phyloP scores from a whole-genome alignment of 176 grass and related monocot genomes.

The Paspalum notatum region DNA sequence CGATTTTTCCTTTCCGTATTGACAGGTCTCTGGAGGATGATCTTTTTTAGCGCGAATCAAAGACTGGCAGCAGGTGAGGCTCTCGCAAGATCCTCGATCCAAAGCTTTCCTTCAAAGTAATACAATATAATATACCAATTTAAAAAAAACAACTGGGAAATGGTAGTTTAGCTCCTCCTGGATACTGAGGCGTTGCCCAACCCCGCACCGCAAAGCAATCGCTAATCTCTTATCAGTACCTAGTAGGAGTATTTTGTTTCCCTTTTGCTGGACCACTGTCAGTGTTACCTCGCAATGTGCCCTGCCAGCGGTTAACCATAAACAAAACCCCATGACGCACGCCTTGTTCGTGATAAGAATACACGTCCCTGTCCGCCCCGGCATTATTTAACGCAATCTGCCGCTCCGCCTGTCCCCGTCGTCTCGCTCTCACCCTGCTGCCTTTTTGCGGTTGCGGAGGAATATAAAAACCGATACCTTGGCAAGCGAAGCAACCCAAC shows the following conservation, averaged over 20 bases:
- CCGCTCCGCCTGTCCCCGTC: background rate
- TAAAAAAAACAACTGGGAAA: background rate
- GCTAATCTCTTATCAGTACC: background rate
- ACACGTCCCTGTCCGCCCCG: background rate
- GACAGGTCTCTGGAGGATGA: background rate
- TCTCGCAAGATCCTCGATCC: background rate
- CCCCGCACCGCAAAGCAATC: background rate
- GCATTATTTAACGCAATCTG: constrained; percentile 2
- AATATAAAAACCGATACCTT: constrained; percentile 31
- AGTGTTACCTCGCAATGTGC: background rate
- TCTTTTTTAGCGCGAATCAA: background rate
- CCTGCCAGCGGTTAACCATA: background rate
- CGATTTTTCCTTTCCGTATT: too few species aligned
- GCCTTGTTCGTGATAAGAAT: constrained; percentile 26
- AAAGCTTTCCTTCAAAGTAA: background rate
- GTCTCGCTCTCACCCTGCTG: background rate
- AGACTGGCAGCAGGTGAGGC: too few species aligned
- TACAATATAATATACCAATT: too few species aligned
- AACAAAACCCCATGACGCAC: constrained; percentile 35
- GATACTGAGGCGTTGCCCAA: background rate
- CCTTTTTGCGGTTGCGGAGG: constrained; percentile 1
- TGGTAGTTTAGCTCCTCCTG: background rate
- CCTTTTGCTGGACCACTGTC: background rate
- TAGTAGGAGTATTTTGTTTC: too few species aligned
- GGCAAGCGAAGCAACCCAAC: background rate